Evolutionary conservation across 805 yeast species (phyloP), one percentile per base, ranked within the genome.

Genomic region (Ogataea wickerhamii): DNA sequence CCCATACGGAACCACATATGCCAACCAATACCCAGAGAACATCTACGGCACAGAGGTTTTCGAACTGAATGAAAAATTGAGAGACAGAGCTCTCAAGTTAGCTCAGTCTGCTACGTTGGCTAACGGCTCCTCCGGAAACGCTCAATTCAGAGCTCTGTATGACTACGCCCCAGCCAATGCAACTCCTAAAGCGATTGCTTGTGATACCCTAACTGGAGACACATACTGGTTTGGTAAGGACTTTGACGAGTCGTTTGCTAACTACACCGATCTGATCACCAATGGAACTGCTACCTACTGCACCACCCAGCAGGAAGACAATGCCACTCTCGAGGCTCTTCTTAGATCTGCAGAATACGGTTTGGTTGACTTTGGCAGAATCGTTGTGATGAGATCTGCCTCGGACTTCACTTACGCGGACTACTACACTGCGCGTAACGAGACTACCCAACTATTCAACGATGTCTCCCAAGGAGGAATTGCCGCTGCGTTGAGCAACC

Each of bases 1-100:
- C 58, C 67, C 77, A 16, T 76, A 67, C 47, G 82, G 79, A 32
- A 66, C 80, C 18, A 60, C 67, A 31, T 55, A 61, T 45, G 74
- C 79, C 35, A 59, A 63, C 50, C 59, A 67, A 38, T 75, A 74
- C 55, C 84, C 85, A 35, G 66, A 48, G 17, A 64, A 66, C 34
- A 73, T 73, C 41, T 79, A 78, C 52, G 86, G 85, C 23, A 73
- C 82, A 26, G 85, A 80, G 59, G 75, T 78, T 6, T 78, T 76
- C 47, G 83, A 78, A 61, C 61, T 80, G 41, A 80, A 80, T 58
- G 77, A 63, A 42, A 68, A 65, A 31, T 67, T 80, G 51, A 70
- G 82, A 62, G 74, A 79, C 60, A 67, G 77, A 45, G 84, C 82
- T 7, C 56, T 73, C 26, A 65, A 62, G 28, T 62, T 79, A 51